These are phyloP conservation scores for Penicillium flavigenum DNA, from an alignment of 495 filamentous ascomycete species.

Conservation along the genomic window DNA sequence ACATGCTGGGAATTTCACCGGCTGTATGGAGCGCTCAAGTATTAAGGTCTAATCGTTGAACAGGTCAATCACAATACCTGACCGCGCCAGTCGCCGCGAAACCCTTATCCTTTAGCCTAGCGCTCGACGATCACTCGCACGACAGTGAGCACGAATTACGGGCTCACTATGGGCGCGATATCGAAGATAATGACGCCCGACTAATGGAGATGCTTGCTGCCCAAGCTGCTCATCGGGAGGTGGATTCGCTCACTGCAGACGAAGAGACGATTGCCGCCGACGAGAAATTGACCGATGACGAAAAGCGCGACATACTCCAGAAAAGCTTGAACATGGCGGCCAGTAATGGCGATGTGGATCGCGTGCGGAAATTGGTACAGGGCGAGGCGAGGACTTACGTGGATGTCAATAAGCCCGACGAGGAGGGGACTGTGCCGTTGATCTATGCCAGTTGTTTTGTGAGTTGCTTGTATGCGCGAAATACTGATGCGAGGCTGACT, in stretches of 20 bases:
- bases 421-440: constrained; percentile 90
- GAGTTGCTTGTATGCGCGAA: constrained; percentile 37
- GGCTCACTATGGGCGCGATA: constrained; percentile 37
- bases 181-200: constrained; percentile 80
- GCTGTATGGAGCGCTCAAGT: neutral
- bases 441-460: constrained; percentile 99
- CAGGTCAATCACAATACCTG: constrained; percentile 93
- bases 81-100: constrained; percentile 80
- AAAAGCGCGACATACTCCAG: constrained; percentile 81
- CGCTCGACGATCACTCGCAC: constrained; percentile 66
- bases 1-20: neutral
- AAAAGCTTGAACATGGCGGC: constrained; percentile 91
- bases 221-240: constrained; percentile 77
- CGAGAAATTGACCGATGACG: constrained; percentile 66
- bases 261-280: constrained; percentile 76
- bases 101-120: constrained; percentile 79
- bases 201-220: constrained; percentile 95
- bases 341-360: constrained; percentile 89
- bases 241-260: constrained; percentile 67
- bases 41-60: neutral
- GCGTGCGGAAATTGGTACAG: constrained; percentile 71
- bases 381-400: constrained; percentile 75
- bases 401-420: constrained; percentile 87
- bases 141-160: constrained; percentile 44
- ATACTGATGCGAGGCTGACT: constrained; percentile 16